Percentiles rank a stretch among this genome's conserved stretches.
Conservation (phyloP, 2,329 filamentous ascomycete species). For the Penicillium griseofulvum region DNA sequence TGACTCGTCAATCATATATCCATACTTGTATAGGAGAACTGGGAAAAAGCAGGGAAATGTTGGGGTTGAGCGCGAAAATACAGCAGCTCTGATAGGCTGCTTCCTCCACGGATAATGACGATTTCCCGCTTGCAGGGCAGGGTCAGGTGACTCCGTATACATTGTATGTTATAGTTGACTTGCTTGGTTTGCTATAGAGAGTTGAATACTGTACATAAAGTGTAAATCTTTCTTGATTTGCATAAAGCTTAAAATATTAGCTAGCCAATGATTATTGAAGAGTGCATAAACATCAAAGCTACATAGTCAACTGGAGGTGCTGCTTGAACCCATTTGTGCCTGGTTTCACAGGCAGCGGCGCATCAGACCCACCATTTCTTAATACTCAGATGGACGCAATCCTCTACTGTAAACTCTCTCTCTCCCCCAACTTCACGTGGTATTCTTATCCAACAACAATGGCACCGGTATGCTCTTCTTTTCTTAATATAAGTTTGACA, state of each 20-base stretch:
- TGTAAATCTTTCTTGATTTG: not conserved
- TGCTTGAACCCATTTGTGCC: not conserved
- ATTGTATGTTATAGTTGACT: not conserved
- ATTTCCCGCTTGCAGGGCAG: not conserved
- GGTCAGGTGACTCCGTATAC: not conserved
- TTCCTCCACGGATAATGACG: not conserved
- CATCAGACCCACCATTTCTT: not conserved
- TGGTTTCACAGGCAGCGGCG: not conserved
- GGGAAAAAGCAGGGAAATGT: conserved; percentile 9
- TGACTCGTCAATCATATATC: conserved; percentile 13
- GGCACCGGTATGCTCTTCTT: conserved; percentile 33
- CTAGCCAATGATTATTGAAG: not conserved
- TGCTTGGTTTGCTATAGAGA: not conserved
- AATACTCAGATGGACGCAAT: not conserved
- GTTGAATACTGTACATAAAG: not conserved
- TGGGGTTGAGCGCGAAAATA: conserved; percentile 14
- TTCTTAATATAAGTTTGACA: not conserved
- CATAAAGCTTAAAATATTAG: not conserved
- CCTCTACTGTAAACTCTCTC: not conserved
- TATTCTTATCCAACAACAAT: conserved; percentile 12
- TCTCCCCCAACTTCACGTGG: not conserved
- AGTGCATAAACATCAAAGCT: no score
- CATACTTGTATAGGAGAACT: conserved; percentile 3
- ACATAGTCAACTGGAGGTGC: not conserved
- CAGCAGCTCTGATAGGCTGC: conserved; percentile 15